Percentiles rank a stretch among this genome's conserved stretches.
phyloP scores from a whole-genome alignment of 164 flowering plant genomes.

The Malania oleifera region DNA sequence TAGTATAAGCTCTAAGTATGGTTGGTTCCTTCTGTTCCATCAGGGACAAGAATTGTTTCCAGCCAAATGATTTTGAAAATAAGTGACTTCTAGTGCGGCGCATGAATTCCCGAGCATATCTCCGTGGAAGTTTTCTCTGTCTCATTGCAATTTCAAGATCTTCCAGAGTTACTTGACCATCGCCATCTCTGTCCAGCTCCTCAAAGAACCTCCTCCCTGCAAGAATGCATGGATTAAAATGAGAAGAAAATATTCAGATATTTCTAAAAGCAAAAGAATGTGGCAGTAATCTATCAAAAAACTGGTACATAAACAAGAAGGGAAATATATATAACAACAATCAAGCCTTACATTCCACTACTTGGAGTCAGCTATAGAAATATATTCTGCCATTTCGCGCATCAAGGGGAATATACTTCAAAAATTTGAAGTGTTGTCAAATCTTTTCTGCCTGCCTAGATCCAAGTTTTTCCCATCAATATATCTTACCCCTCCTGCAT shows the following conservation, averaged over 20 bases:
- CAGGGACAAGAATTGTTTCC: conserved; percentile 85
- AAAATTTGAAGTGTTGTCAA: no score
- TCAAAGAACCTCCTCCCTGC: conserved; percentile 91
- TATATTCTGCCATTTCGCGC: no score
- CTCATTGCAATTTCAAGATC: conserved; percentile 94
- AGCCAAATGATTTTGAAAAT: conserved; percentile 91
- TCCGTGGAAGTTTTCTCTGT: conserved; percentile 78
- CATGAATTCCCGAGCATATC: conserved; percentile 90
- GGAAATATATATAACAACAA: background rate
- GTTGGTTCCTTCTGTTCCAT: conserved; percentile 99
- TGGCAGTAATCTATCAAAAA: background rate
- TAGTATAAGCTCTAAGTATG: conserved; percentile 91
- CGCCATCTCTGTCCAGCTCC: conserved; percentile 96
- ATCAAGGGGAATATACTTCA: no score
- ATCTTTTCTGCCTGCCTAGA: no score
- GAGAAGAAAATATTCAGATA: background rate
- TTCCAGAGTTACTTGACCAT: conserved; percentile 88
- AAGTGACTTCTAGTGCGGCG: conserved; percentile 77
- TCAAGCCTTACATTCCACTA: no score
- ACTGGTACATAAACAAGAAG: background rate
- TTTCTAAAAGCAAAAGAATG: background rate
- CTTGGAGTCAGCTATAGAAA: no score
- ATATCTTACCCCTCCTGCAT: no score
- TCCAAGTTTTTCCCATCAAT: no score
- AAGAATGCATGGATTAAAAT: conserved; percentile 12